Percentiles rank a stretch among this genome's conserved stretches.
phyloP scores from a whole-genome alignment of 768 basidiomycete genomes.

The Boletales sp. region DNA sequence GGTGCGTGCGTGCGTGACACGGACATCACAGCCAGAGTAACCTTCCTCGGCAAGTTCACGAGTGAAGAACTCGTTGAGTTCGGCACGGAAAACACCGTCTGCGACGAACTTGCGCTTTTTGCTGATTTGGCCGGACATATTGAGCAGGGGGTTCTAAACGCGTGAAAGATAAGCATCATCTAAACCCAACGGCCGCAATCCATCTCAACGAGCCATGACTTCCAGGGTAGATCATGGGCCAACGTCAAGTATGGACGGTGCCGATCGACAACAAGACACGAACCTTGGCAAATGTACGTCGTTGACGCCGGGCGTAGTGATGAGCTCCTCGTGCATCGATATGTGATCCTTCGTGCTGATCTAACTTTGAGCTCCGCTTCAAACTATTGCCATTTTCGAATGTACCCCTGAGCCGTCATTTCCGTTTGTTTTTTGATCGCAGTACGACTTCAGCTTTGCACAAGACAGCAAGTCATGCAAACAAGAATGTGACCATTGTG shows the following conservation, averaged over 20 bases:
- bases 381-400: slow-evolving; percentile 10
- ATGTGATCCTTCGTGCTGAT: slow-evolving; percentile 5
- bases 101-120: slow-evolving; percentile 99
- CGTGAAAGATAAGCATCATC: slow-evolving; percentile 26
- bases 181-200: slow-evolving; percentile 11
- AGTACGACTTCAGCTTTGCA: not conserved
- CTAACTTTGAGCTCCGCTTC: slow-evolving; percentile 22
- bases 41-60: slow-evolving; percentile 98
- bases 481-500: not conserved
- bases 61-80: slow-evolving; percentile 98
- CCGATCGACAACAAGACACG: slow-evolving; percentile 6
- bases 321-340: slow-evolving; percentile 13
- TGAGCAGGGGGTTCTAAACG: slow-evolving; percentile 25
- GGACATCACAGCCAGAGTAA: slow-evolving; percentile 99
- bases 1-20: slow-evolving; percentile 97
- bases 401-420: slow-evolving; percentile 3
- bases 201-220: slow-evolving; percentile 11
- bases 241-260: not conserved
- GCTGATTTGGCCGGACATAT: slow-evolving; percentile 86
- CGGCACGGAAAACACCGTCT: slow-evolving; percentile 98
- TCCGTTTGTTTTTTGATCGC: not conserved
- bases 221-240: not conserved
- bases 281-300: slow-evolving; percentile 23
- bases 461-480: slow-evolving; percentile 2
- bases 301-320: slow-evolving; percentile 16